phyloP scores from a whole-genome alignment of 2,329 filamentous ascomycete genomes.

The Calcarisporium arbuscula region DNA sequence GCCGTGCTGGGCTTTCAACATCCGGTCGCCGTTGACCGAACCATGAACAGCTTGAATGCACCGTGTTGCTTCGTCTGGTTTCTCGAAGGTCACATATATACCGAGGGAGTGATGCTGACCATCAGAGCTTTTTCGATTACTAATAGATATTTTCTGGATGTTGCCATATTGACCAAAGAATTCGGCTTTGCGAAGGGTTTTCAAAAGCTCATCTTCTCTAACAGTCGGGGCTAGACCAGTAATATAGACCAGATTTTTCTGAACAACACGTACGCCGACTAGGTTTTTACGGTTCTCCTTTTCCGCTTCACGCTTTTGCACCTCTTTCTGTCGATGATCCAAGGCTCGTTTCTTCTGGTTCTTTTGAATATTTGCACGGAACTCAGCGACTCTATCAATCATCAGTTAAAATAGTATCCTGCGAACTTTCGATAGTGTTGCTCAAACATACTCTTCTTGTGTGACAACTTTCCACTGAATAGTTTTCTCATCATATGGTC shows the following conservation, averaged over 20 bases:
- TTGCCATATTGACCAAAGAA: conserved; percentile 99
- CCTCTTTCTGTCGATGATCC: conserved; percentile 83
- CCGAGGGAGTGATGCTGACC: conserved; percentile 81
- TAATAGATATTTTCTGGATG: conserved; percentile 98
- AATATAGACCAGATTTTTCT: conserved; percentile 98
- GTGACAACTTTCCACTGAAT: conserved; percentile 97
- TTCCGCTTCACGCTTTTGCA: conserved; percentile 92
- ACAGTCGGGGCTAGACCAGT: conserved; percentile 89
- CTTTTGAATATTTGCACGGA: conserved; percentile 73
- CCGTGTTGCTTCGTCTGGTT: conserved; percentile 78
- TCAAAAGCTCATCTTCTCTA: conserved; percentile 84
- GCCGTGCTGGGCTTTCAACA: conserved; percentile 71
- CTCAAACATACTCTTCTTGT: conserved; percentile 73
- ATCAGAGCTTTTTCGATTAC: conserved; percentile 77
- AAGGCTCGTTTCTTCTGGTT: conserved; percentile 88
- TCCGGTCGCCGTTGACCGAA: conserved; percentile 81
- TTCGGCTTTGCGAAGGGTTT: conserved; percentile 81
- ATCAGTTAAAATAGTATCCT: conserved; percentile 11
- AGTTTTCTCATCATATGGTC: conserved; percentile 92
- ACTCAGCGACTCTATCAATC: conserved; percentile 57
- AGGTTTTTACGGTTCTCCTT: conserved; percentile 93
- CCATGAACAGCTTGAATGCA: conserved; percentile 93
- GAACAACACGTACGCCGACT: conserved; percentile 88
- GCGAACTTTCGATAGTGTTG: not conserved
- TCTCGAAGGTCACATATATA: conserved; percentile 97